Evolutionary conservation across 2,329 filamentous ascomycete species (phyloP), one percentile per base, ranked within the genome.

Genomic region (Orbilia oligospora): DNA sequence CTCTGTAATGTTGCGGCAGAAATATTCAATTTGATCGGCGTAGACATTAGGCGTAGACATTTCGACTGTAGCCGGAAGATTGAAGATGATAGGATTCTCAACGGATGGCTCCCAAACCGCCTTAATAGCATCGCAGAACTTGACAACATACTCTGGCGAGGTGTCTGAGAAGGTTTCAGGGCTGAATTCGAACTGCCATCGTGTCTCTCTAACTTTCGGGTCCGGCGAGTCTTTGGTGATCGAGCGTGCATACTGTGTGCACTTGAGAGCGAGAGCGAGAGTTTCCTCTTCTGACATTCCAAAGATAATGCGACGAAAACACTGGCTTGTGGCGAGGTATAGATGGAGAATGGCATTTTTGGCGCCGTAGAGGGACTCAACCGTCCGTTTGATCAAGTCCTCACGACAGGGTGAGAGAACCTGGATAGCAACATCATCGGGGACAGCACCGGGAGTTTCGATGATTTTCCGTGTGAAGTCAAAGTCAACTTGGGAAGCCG

Each of bases 261-360:
- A 98, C 81, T 90, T 90, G 38, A 94, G 91, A 1, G 96, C 95
- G 82, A 97, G 88, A 81, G 91, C 92, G 71, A 97, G 85, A 81
- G 89, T 92, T 85, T 98, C 88, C 81, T 94, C 90, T 84, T 97
- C 91, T 75, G 90, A 89, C 89, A 94, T 96, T 83, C 90, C 90
- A 85, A 99, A 98, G 76, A 98, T 92, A 71, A 98, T 91, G 77
- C 91, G 89, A 80, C 94, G 92, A 88, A 99, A 99, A 85, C 95
- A 99, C 82, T 94, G 93, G 86, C 93, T 97, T 5, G 96, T 97
- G 61, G 96, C 95, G 63, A 99, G 91, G 86, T 98, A 99, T 82
- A 98, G 91, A 86, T 98, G 95, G 81, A 98, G 88, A 81, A 98
- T 92, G 68, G 93, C 96, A 85, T 97, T 97, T 86, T 97, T 97